Evolutionary conservation across 2,329 filamentous ascomycete genomes (phyloP).

Genomic region (Aulographum hederae): DNA sequence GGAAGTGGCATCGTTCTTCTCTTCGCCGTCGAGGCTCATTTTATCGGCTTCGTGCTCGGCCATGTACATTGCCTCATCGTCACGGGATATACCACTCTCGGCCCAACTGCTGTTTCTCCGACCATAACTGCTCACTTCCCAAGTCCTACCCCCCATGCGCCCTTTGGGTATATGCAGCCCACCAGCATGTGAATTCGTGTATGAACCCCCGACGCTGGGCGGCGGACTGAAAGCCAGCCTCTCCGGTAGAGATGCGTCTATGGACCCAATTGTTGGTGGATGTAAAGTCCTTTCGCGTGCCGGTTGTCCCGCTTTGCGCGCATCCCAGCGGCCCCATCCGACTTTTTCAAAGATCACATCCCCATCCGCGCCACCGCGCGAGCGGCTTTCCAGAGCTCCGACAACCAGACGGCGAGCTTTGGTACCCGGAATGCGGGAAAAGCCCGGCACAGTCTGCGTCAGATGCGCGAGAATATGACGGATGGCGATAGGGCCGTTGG

Average conservation of each 20-base stretch:
- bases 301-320: constrained; percentile 49
- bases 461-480: constrained; percentile 90
- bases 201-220: constrained; percentile 29
- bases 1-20: constrained; percentile 51
- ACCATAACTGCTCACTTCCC: too few relatives aligned
- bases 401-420: constrained; percentile 86
- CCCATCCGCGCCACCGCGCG: constrained; percentile 39
- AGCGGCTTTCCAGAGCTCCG: constrained; percentile 70
- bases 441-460: constrained; percentile 83
- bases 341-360: constrained; percentile 86
- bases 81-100: constrained; percentile 59
- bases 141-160: constrained; percentile 37
- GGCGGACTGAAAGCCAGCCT: constrained; percentile 25
- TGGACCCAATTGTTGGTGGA: too few relatives aligned
- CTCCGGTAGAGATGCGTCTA: background rate
- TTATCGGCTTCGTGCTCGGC: constrained; percentile 79
- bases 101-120: too few relatives aligned
- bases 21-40: constrained; percentile 74
- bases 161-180: constrained; percentile 28
- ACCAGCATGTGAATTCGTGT: constrained; percentile 19
- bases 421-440: constrained; percentile 69
- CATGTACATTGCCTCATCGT: constrained; percentile 44
- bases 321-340: constrained; percentile 94
- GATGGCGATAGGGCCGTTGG: constrained; percentile 85
- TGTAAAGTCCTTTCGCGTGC: constrained; percentile 22